A percentile compares a stretch with the other conserved stretches of the same genome.
These are phyloP conservation scores for Tranzscheliella williamsii DNA, from an alignment of 1,284 basidiomycete species.

Conservation along the genomic window DNA sequence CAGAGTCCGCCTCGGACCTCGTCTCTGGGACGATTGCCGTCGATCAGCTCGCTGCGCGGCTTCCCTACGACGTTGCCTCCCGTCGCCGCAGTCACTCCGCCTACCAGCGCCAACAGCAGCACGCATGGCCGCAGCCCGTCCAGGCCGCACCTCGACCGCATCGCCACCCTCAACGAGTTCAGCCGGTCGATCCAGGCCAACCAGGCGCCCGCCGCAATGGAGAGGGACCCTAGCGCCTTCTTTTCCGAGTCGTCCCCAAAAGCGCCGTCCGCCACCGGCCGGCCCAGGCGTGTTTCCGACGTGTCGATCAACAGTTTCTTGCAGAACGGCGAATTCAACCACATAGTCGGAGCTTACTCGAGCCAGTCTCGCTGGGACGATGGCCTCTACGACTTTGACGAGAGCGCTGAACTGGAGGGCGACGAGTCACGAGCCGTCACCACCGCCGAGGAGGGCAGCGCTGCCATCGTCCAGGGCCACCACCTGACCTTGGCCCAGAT, in stretches of 20 bases:
- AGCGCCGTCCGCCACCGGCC: conserved; percentile 11
- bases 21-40: too few relatives aligned
- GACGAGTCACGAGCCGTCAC: conserved; percentile 32
- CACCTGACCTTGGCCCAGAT: conserved; percentile 27
- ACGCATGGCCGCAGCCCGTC: conserved; percentile 1
- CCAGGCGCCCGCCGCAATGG: too few relatives aligned
- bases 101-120: conserved; percentile 1
- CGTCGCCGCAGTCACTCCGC: too few relatives aligned
- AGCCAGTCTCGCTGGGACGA: conserved; percentile 33
- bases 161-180: conserved; percentile 9
- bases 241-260: background rate
- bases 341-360: conserved; percentile 27
- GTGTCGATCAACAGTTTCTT: conserved; percentile 34
- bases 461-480: conserved; percentile 25
- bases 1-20: too few relatives aligned
- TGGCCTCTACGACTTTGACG: conserved; percentile 38
- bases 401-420: conserved; percentile 21
- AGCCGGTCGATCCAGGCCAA: conserved; percentile 3
- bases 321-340: conserved; percentile 29
- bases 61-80: too few relatives aligned
- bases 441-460: conserved; percentile 41
- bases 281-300: conserved; percentile 15
- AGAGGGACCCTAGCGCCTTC: too few relatives aligned
- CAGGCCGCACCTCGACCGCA: conserved; percentile 7
- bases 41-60: too few relatives aligned